Percentiles rank a stretch among this genome's conserved stretches.
These are phyloP conservation scores for Tricholoma hemisulphureum DNA, from an alignment of 768 basidiomycete species.

Conservation along the genomic window DNA sequence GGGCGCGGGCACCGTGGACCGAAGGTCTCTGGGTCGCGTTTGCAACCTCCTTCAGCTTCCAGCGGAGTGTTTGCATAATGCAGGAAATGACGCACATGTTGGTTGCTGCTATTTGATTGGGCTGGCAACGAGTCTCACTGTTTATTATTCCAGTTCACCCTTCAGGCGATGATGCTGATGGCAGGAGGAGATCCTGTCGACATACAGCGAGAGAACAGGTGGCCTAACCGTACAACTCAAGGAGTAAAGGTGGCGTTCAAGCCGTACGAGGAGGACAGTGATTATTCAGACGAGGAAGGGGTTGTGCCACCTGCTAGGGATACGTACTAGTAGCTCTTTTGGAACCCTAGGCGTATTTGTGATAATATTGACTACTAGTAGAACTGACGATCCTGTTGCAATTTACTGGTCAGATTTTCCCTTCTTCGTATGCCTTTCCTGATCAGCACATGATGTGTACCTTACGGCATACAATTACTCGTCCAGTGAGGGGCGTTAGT, in stretches of 20 bases:
- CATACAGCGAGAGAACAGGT: slow-evolving; percentile 72
- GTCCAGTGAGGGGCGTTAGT: slow-evolving; percentile 1
- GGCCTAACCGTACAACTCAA: slow-evolving; percentile 61
- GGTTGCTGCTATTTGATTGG: slow-evolving; percentile 20
- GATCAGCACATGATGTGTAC: not conserved
- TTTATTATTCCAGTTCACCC: slow-evolving; percentile 59
- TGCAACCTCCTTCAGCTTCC: slow-evolving; percentile 62
- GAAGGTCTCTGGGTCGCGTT: slow-evolving; percentile 55
- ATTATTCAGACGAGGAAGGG: slow-evolving; percentile 46
- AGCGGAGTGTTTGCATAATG: slow-evolving; percentile 68
- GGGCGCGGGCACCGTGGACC: slow-evolving; percentile 53
- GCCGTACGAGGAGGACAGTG: slow-evolving; percentile 57
- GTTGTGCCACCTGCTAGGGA: slow-evolving; percentile 24
- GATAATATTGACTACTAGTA: too few relatives aligned
- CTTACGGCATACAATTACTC: not conserved
- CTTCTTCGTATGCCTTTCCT: not conserved
- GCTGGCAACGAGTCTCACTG: slow-evolving; percentile 1
- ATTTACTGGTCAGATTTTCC: not conserved
- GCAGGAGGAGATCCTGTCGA: slow-evolving; percentile 72
- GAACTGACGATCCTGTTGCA: not conserved
- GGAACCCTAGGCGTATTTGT: not conserved
- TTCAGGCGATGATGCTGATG: slow-evolving; percentile 67
- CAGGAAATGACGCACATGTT: slow-evolving; percentile 84
- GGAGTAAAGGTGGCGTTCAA: slow-evolving; percentile 57
- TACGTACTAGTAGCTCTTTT: not conserved